Evolutionary conservation across 1,284 basidiomycete genomes (phyloP).

Genomic region (Inonotus obliquus): DNA sequence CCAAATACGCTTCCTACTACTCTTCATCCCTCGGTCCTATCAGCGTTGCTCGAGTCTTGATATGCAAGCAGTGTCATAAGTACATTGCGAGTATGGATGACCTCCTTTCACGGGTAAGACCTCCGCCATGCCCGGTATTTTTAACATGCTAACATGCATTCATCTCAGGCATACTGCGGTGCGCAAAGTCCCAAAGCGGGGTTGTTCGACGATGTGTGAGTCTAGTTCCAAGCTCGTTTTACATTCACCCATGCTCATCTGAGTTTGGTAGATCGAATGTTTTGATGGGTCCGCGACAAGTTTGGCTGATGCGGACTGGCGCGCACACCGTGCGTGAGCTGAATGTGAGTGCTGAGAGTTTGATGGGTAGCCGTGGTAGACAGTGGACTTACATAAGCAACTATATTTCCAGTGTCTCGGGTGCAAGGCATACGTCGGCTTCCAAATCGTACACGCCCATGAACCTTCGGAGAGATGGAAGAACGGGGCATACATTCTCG

Average conservation of each 20-base stretch:
- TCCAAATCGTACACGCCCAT: slow-evolving; percentile 55
- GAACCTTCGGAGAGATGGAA: slow-evolving; percentile 59
- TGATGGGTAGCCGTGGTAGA: too few relatives aligned
- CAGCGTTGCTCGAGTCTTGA: slow-evolving; percentile 15
- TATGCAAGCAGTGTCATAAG: slow-evolving; percentile 16
- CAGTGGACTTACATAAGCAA: neutral
- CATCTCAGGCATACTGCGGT: slow-evolving; percentile 14
- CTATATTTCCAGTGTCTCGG: slow-evolving; percentile 32
- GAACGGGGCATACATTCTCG: slow-evolving; percentile 51
- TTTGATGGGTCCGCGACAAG: slow-evolving; percentile 10
- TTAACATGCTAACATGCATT: neutral
- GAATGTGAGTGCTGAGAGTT: neutral
- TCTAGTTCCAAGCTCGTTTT: neutral
- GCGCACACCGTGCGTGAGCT: slow-evolving; percentile 59
- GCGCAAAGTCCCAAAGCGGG: slow-evolving; percentile 17
- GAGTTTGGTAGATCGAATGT: slow-evolving; percentile 8
- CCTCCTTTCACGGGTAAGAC: slow-evolving; percentile 14
- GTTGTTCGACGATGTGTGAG: slow-evolving; percentile 17
- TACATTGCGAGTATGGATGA: slow-evolving; percentile 19
- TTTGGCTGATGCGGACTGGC: slow-evolving; percentile 51
- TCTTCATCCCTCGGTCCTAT: slow-evolving; percentile 15
- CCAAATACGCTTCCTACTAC: slow-evolving; percentile 17
- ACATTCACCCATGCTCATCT: neutral
- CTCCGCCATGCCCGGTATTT: neutral
- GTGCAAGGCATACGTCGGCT: slow-evolving; percentile 52